Base-by-base conservation (phyloP, 768 basidiomycete species). In the Mycena kentingensis region DNA sequence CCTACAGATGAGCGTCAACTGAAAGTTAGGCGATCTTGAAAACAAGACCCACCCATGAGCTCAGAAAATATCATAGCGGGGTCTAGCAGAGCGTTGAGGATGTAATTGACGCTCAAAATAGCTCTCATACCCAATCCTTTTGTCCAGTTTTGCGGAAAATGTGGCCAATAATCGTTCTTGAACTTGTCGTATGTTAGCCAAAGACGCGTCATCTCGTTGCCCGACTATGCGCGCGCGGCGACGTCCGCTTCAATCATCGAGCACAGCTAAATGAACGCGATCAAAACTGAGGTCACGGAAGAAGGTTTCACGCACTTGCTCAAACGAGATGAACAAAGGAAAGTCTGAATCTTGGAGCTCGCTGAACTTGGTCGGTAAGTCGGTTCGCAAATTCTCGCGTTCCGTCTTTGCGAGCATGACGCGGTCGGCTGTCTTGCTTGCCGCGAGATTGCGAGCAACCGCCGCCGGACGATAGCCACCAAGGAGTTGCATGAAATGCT, bases 271-370 rank as follows among this genome's bases (percentile, higher is more conserved):
- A 18, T 27, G 8, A 5, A 38, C 13, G 15, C 1, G 28, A 22
- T 49, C 36, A 51, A 15, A 3, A 36, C 15, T 10, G 13, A 39
- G 16, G 21, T 11, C n/a, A 12, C 18, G 22, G 22, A 27, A 36
- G 18, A 34, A 11, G 35, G 29, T 44, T 4, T n/a, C 2, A 57
- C 76, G 39, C 54, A 85, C 87, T 46, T 74, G 71, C 60, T 88
- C 80, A 48, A 82, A 85, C 0, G 87, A 85, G 1, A 87, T 60
- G 55, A 89, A 90, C 35, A 90, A 65, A 0, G 88, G 88, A 48
- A 89, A 90, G 60, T 90, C 78, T 0, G 72, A 60, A 29, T 85
- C 84, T 32, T 72, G 63, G 15, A 90, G 69, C 10, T 76, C 73
- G 44, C 83, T 85, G 54, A 77, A 90, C 29, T 62, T 72, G 24